phyloP scores from a whole-genome alignment of 257 asterid species.

The Coffea canephora region DNA sequence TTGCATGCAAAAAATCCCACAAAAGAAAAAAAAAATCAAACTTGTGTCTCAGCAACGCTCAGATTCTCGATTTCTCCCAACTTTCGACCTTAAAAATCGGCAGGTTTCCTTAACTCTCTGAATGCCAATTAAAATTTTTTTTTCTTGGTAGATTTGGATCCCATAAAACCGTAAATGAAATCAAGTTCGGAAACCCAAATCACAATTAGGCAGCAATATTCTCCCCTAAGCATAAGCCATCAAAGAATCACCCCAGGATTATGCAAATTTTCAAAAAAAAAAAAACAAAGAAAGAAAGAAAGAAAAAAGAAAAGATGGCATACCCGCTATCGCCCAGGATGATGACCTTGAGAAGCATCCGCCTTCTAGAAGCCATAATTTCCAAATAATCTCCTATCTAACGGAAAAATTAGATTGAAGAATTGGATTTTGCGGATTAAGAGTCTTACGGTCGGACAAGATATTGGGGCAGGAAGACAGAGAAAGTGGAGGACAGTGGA shows the following conservation, averaged over 20 bases:
- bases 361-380: slow-evolving; percentile 44
- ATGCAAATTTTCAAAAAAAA: not conserved
- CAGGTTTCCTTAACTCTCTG: not conserved
- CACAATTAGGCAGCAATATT: not conserved
- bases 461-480: not conserved
- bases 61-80: no score
- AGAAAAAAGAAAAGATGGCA: not conserved
- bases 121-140: not conserved
- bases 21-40: not conserved
- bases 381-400: not conserved
- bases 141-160: not conserved
- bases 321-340: slow-evolving; percentile 56
- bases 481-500: slow-evolving; percentile 15
- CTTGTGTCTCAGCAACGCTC: not conserved
- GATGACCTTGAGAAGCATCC: slow-evolving; percentile 52
- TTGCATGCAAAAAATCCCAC: not conserved
- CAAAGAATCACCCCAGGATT: not conserved
- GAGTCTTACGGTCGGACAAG: no score
- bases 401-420: not conserved
- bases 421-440: not conserved
- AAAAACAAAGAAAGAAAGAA: not conserved
- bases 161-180: not conserved
- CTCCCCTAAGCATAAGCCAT: not conserved
- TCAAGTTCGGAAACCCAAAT: not conserved
- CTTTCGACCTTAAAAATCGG: no score